A percentile compares a stretch with the other conserved stretches of the same genome.
Evolutionary conservation across 2,329 filamentous ascomycete species (phyloP).

Genomic region (Aspergillus sp.): DNA sequence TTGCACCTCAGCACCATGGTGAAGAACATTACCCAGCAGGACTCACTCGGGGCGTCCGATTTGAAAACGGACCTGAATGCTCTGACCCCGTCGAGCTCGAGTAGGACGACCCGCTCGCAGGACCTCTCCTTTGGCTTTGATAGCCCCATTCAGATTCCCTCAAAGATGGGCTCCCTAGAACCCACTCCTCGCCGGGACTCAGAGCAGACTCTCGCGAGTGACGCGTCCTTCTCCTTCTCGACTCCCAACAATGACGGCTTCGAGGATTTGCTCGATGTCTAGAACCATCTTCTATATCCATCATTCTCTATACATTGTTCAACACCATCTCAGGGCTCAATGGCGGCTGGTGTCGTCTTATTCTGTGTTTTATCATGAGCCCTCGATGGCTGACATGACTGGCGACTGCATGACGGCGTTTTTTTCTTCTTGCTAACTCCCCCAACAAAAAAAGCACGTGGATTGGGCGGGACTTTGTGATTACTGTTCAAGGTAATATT

Average conservation of each 20-base stretch:
- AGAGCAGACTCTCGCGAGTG: background rate
- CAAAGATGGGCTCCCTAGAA: background rate
- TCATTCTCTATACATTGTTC: background rate
- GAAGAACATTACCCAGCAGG: slow-evolving; percentile 23
- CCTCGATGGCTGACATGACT: background rate
- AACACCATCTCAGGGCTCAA: background rate
- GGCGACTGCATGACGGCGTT: background rate
- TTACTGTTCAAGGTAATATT: background rate
- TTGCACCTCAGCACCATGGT: slow-evolving; percentile 42
- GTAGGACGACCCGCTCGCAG: background rate
- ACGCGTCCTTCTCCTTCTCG: background rate
- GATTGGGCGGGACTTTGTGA: background rate
- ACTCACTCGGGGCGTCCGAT: background rate
- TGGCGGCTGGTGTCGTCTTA: background rate
- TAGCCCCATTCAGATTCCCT: slow-evolving; percentile 3
- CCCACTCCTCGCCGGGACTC: slow-evolving; percentile 9
- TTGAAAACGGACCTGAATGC: background rate
- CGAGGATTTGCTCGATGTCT: background rate
- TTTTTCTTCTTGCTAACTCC: background rate
- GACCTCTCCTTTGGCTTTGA: slow-evolving; percentile 19
- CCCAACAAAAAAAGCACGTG: background rate
- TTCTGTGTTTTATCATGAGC: background rate
- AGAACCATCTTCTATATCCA: background rate
- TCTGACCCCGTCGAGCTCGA: background rate
- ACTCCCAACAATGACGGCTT: background rate